Conservation (phyloP, 352 stramenopile species). For the Peronospora farinosa region DNA sequence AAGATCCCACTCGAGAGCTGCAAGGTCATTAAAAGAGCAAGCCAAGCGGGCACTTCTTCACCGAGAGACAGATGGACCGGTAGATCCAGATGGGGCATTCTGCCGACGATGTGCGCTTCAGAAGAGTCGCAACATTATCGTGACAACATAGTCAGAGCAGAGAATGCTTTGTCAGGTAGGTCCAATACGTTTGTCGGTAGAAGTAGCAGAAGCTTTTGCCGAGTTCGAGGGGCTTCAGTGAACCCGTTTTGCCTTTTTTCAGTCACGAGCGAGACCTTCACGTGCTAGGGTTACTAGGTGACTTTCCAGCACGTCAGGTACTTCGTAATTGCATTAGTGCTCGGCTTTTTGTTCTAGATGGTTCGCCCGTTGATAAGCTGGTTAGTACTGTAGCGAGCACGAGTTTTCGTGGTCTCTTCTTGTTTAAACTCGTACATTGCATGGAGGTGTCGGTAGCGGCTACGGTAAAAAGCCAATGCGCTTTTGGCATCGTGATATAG, state of each 20-base stretch:
- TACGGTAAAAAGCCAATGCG: neutral
- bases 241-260: neutral
- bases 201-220: neutral
- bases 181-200: neutral
- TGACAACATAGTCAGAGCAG: conserved; percentile 23
- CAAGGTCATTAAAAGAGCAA: conserved; percentile 7
- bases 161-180: neutral
- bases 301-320: too few species aligned
- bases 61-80: conserved; percentile 23
- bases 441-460: too few species aligned
- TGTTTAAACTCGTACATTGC: too few species aligned
- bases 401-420: too few species aligned
- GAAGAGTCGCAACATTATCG: conserved; percentile 16
- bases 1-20: conserved; percentile 25
- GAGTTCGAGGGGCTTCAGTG: neutral
- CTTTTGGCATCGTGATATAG: conserved; percentile 15
- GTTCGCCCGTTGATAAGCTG: too few species aligned
- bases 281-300: neutral
- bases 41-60: neutral
- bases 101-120: conserved; percentile 28
- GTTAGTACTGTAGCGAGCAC: too few species aligned
- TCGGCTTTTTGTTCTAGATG: too few species aligned
- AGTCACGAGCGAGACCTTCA: neutral
- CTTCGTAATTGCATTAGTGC: too few species aligned
- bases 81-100: conserved; percentile 24